Conservation (phyloP, 345 rosid genomes). For the Kernera saxatilis region DNA sequence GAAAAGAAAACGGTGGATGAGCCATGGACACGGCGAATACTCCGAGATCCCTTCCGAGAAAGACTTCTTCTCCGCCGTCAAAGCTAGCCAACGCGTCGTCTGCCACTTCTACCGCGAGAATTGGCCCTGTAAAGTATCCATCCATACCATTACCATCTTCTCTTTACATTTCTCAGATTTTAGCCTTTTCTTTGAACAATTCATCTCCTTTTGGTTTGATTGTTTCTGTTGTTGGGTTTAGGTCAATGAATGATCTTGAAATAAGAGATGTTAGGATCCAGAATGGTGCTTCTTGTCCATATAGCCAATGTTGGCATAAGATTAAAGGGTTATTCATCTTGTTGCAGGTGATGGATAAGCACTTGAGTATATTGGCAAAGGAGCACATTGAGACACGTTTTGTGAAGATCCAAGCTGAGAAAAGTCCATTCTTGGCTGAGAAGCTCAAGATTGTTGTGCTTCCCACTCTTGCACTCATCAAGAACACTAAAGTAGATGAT, state of each 20-base stretch:
- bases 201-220: not conserved
- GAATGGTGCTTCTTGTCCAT: slow-evolving; percentile 4
- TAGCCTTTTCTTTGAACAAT: not conserved
- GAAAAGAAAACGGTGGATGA: slow-evolving; percentile 89
- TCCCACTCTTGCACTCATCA: slow-evolving; percentile 91
- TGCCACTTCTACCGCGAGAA: slow-evolving; percentile 96
- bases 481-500: slow-evolving; percentile 96
- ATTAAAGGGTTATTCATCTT: not conserved
- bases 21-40: slow-evolving; percentile 93
- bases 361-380: slow-evolving; percentile 73
- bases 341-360: slow-evolving; percentile 91
- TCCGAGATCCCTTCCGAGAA: slow-evolving; percentile 78
- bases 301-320: not conserved
- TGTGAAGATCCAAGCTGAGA: slow-evolving; percentile 93
- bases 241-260: not conserved
- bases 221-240: not conserved
- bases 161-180: not conserved
- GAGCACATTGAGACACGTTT: slow-evolving; percentile 94
- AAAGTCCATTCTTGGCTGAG: slow-evolving; percentile 95
- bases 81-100: slow-evolving; percentile 90
- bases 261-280: not conserved
- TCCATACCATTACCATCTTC: not conserved
- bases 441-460: slow-evolving; percentile 85
- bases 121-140: slow-evolving; percentile 91
- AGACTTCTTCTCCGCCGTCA: slow-evolving; percentile 78